Evolutionary conservation across 306 rosid genomes (phyloP), one percentile per base, ranked within the genome.

Genomic region (Carpinus fangiana): DNA sequence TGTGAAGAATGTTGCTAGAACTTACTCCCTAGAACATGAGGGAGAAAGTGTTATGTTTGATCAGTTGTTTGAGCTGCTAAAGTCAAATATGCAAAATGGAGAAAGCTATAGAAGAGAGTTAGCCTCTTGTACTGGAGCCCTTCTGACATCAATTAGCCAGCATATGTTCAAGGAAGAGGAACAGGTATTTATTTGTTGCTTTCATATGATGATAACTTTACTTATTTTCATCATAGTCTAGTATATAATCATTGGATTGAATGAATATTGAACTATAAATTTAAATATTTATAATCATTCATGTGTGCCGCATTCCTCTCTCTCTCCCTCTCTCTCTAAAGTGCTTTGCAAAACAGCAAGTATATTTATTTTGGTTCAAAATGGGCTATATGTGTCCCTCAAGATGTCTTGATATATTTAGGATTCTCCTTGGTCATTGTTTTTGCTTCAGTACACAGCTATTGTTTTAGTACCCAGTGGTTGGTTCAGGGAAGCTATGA

Each of bases 101-200:
- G 80, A 81, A 74, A 28, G 57, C 53, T 75, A 69, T 62, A 70
- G 80, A 69, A 81, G 84, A 66, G 76, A 75, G 48, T 70, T 81
- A 52, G 84, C 84, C 18, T 81, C 77, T 61, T 81, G 80, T 70
- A 81, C 84, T 6, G 84, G 76, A 70, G 84, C 59, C 38, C 84
- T 81, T 36, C 57, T 31, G 75, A 81, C 84, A 75, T 75, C 84
- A 70, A 70, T 81, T 36, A 81, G 73, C 59, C 80, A 81, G 73
- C 84, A 81, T 60, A 75, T 81, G 84, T 69, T 53, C 65, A 81
- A 81, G 77, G 80, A 81, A 76, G 84, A 81, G 77, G 84, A 81
- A 73, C 80, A 81, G 80, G 84, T 75, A 52, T 23, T 28, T 20
- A 2, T 62, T 23, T n/a, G 12, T 28, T 65, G 8, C 10, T 57